phyloP scores from a whole-genome alignment of 2,329 filamentous ascomycete species.

The Phaeosphaeria sp. region DNA sequence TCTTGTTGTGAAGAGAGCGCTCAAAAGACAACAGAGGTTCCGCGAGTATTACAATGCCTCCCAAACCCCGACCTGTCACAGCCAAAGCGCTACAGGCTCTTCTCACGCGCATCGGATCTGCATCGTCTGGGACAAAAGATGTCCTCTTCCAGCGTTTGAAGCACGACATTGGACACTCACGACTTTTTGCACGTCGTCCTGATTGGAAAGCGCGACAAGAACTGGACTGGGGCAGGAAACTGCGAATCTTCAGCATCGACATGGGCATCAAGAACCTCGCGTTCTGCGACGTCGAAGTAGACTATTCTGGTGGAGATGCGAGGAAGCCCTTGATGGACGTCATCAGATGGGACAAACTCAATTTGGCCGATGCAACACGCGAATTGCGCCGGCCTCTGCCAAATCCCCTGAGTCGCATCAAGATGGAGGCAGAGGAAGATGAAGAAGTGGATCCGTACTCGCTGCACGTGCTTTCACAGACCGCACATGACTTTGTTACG shows the following conservation, averaged over 20 bases:
- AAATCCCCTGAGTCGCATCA: neutral
- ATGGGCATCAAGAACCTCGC: conserved; percentile 85
- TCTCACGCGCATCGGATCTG: conserved; percentile 66
- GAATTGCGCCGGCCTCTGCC: neutral
- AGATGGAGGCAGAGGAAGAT: conserved; percentile 5
- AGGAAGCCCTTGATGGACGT: conserved; percentile 31
- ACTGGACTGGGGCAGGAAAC: conserved; percentile 29
- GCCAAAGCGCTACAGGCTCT: conserved; percentile 63
- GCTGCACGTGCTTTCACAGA: conserved; percentile 60
- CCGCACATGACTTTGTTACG: conserved; percentile 62
- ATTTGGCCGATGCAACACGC: conserved; percentile 22
- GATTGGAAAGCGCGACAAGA: conserved; percentile 2
- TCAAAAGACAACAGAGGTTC: neutral
- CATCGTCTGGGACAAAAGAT: conserved; percentile 65
- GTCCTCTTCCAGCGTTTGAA: conserved; percentile 60
- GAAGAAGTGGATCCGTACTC: conserved; percentile 54
- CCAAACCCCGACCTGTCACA: conserved; percentile 46
- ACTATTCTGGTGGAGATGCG: conserved; percentile 4
- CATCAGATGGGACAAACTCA: conserved; percentile 38
- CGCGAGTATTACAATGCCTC: conserved; percentile 8
- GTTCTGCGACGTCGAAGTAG: conserved; percentile 66
- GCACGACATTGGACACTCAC: conserved; percentile 37
- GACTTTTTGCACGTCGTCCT: conserved; percentile 5
- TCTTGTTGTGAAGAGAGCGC: neutral
- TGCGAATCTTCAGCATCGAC: conserved; percentile 75